Evolutionary conservation across 2,329 filamentous ascomycete species (phyloP).

Genomic region (Colletotrichum paranaense): DNA sequence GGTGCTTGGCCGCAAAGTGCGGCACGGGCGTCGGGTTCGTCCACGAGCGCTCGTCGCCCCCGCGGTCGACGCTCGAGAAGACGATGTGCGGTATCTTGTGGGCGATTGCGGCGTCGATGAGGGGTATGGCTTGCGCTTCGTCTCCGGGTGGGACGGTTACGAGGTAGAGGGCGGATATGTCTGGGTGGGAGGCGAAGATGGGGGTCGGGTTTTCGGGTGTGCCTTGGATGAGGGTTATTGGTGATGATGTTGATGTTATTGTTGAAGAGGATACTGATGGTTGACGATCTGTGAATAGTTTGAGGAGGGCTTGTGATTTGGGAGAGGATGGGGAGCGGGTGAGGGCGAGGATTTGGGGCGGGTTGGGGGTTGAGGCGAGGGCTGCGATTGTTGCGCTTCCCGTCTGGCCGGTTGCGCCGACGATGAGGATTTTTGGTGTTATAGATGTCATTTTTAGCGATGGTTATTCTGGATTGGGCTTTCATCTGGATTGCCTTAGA

Average conservation of each 20-base stretch:
- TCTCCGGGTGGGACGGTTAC: constrained; percentile 43
- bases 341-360: constrained; percentile 16
- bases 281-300: not conserved
- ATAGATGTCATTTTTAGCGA: not conserved
- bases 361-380: not conserved
- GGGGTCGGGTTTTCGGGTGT: constrained; percentile 9
- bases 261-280: not conserved
- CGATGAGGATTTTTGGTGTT: constrained; percentile 56
- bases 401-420: constrained; percentile 59
- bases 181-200: constrained; percentile 37
- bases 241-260: not conserved
- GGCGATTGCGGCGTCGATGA: constrained; percentile 39
- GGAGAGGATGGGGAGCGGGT: constrained; percentile 23
- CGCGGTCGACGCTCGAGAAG: constrained; percentile 40
- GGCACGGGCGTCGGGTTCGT: constrained; percentile 35
- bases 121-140: constrained; percentile 38
- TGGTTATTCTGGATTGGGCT: not conserved
- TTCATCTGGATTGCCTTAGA: too few species aligned
- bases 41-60: constrained; percentile 39
- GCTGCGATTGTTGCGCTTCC: constrained; percentile 54
- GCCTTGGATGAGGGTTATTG: constrained; percentile 33
- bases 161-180: constrained; percentile 40
- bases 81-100: constrained; percentile 43
- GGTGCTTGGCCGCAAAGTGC: constrained; percentile 38
- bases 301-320: constrained; percentile 10